Conservation (phyloP, 2,329 filamentous ascomycete species). For the Aspergillus thermomutatus region DNA sequence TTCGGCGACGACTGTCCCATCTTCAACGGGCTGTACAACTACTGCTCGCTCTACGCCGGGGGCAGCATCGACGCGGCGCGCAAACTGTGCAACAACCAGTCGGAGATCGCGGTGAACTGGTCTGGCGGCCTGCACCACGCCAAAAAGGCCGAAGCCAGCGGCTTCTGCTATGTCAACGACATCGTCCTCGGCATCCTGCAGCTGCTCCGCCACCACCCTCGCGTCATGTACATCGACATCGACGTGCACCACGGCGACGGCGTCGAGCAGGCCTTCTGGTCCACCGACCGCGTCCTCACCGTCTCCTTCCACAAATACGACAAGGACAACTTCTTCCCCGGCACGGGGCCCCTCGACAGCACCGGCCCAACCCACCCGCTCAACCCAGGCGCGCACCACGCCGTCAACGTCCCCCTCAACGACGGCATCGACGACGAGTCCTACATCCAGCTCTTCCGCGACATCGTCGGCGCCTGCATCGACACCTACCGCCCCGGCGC, state of each 20-base stretch:
- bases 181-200: slow-evolving; percentile 93
- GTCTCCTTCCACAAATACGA: slow-evolving; percentile 97
- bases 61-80: slow-evolving; percentile 86
- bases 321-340: slow-evolving; percentile 78
- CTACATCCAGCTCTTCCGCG: slow-evolving; percentile 81
- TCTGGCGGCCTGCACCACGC: slow-evolving; percentile 94
- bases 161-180: slow-evolving; percentile 99
- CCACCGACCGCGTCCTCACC: slow-evolving; percentile 85
- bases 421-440: slow-evolving; percentile 90
- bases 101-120: slow-evolving; percentile 97
- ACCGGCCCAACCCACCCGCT: slow-evolving; percentile 78
- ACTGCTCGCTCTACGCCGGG: slow-evolving; percentile 89
- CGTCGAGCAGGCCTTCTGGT: slow-evolving; percentile 87
- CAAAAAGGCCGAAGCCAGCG: slow-evolving; percentile 87
- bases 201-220: slow-evolving; percentile 73
- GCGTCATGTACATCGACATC: slow-evolving; percentile 92
- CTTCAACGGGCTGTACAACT: slow-evolving; percentile 93
- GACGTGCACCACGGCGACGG: slow-evolving; percentile 90
- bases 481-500: slow-evolving; percentile 82
- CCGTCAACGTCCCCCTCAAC: slow-evolving; percentile 84
- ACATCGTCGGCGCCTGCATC: slow-evolving; percentile 73
- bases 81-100: slow-evolving; percentile 80
- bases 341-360: slow-evolving; percentile 81
- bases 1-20: slow-evolving; percentile 93
- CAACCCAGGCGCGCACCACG: slow-evolving; percentile 84